Evolutionary conservation across 2,329 filamentous ascomycete species (phyloP), one percentile per base, ranked within the genome.

Genomic region (Karstenula rhodostoma): DNA sequence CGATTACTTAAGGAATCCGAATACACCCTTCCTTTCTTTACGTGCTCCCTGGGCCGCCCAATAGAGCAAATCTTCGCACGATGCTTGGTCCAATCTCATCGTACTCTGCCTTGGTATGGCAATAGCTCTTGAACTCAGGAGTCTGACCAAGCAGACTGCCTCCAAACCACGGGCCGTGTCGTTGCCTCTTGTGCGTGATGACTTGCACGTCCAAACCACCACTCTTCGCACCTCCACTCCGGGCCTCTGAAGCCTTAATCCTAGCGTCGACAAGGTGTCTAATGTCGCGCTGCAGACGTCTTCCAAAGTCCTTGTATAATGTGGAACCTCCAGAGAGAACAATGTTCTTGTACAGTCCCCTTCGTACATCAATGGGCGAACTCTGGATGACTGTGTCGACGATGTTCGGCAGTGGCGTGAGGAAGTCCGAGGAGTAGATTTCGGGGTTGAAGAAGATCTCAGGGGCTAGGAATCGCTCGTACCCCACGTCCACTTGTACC

Each of bases 391-490:
- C 95, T 58, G 90, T 91, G 76, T 99, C 95, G 63, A 99, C 96
- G 53, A 99, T 95, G 53, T 87, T 91, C 25, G 95, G 95, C 9
- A 99, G 87, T 15, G 95, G 95, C 13, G 95, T 99, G 67, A 99
- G 83, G 84, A 99, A 99, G 78, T 99, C 95, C 68, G 94, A 98
- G 63, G 93, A 97, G 86, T 98, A 98, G 74, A 99, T 99, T 82
- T 99, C 95, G 32, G 95, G 95, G 81, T 99, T 99, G 88, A 99
- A 99, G 82, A 99, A 99, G 76, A 99, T 99, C 80, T 99, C 95
- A 25, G 96, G 96, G 2, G 95, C 95, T 61, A 99, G 85, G 86
- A 99, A 99, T 35, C 95, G 91, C 80, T 99, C 95, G 81, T 98
- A 99, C 56, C 95, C 95, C 56, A 99, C 92, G 73, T 99, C 96